Percentiles rank a stretch among this genome's conserved stretches.
phyloP scores from a whole-genome alignment of 768 basidiomycete species.

The Leccinum subgranulosum region DNA sequence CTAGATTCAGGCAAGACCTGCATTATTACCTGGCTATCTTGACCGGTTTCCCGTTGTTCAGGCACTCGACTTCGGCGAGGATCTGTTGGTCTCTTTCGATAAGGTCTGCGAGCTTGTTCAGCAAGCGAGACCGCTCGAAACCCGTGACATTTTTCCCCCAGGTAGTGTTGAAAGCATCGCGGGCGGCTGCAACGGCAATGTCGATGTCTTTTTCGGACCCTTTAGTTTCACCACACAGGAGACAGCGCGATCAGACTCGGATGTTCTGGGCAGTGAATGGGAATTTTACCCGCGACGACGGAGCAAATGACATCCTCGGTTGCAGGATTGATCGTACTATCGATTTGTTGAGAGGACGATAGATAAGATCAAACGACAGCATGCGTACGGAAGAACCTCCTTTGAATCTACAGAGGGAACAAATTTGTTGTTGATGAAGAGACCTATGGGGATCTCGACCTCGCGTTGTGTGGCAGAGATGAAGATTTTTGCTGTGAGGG shows the following conservation, averaged over 20 bases:
- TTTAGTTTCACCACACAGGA: constrained; percentile 24
- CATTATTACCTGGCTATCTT: constrained; percentile 46
- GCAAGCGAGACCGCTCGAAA: constrained; percentile 71
- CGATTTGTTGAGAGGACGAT: constrained; percentile 13
- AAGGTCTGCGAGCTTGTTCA: constrained; percentile 86
- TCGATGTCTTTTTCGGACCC: constrained; percentile 78
- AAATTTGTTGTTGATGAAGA: constrained; percentile 92
- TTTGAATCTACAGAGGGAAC: constrained; percentile 69
- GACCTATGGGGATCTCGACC: constrained; percentile 70
- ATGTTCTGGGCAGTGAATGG: background rate
- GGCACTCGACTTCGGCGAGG: constrained; percentile 77
- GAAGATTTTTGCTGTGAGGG: constrained; percentile 38
- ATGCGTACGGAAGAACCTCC: constrained; percentile 59
- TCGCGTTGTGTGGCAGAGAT: constrained; percentile 44
- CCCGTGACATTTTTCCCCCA: constrained; percentile 92
- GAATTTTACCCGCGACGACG: constrained; percentile 54
- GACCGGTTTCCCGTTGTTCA: constrained; percentile 93
- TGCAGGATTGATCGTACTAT: constrained; percentile 74
- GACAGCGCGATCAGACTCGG: background rate
- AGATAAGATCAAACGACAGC: constrained; percentile 3
- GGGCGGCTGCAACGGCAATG: constrained; percentile 77
- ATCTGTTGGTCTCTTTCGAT: constrained; percentile 82
- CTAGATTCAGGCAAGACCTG: constrained; percentile 32
- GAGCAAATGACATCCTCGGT: constrained; percentile 73
- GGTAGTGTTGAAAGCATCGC: constrained; percentile 75